A percentile compares a stretch with the other conserved stretches of the same genome.
These are phyloP conservation scores for Candida taoyuanica DNA, from an alignment of 805 yeast genomes.

Conservation along the genomic window DNA sequence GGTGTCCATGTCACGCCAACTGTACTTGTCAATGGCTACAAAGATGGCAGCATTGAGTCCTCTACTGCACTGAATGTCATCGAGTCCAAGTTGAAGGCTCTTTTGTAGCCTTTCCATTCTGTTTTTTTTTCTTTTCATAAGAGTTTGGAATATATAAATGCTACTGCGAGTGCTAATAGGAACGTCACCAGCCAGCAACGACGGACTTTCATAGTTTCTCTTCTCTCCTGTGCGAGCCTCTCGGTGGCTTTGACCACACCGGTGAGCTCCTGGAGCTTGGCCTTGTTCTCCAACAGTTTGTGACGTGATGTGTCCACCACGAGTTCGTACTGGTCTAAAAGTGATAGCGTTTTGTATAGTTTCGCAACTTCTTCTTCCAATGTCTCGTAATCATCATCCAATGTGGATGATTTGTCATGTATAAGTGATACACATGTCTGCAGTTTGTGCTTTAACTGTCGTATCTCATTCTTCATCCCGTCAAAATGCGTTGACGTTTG, in stretches of 20 bases:
- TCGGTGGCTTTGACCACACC: slow-evolving; percentile 9
- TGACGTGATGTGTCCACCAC: slow-evolving; percentile 8
- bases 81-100: slow-evolving; percentile 22
- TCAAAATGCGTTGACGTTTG: slow-evolving; percentile 5
- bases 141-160: not conserved
- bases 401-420: not conserved
- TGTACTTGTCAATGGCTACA: slow-evolving; percentile 64
- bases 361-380: slow-evolving; percentile 8
- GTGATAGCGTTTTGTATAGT: slow-evolving; percentile 10
- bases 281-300: slow-evolving; percentile 11
- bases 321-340: slow-evolving; percentile 12
- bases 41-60: slow-evolving; percentile 53
- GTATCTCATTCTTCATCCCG: slow-evolving; percentile 6
- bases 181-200: not conserved
- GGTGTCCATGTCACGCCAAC: slow-evolving; percentile 88
- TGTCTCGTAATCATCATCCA: slow-evolving; percentile 7
- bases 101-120: slow-evolving; percentile 4
- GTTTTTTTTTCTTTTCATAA: not conserved
- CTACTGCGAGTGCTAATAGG: not conserved
- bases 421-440: slow-evolving; percentile 2
- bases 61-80: slow-evolving; percentile 47
- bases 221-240: slow-evolving; percentile 3
- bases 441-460: slow-evolving; percentile 6
- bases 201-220: slow-evolving; percentile 6
- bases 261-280: slow-evolving; percentile 12